Conservation (phyloP, 2,329 filamentous ascomycete genomes). For the Lasiodiplodia gonubiensis region DNA sequence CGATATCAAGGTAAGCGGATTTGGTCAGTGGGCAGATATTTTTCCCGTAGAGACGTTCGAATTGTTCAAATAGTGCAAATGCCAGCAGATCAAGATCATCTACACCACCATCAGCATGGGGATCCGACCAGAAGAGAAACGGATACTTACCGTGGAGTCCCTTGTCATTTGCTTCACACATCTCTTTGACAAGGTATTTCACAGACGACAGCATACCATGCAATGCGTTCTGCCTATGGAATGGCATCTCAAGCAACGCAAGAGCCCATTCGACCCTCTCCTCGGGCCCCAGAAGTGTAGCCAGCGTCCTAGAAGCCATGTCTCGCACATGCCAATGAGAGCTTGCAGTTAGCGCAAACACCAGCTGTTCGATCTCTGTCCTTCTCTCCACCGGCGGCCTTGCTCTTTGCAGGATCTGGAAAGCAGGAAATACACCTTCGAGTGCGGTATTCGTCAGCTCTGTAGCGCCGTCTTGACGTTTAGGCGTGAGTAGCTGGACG, state of each 20-base stretch:
- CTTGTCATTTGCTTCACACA: neutral
- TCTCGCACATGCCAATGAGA: conserved; percentile 81
- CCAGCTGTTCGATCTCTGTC: conserved; percentile 61
- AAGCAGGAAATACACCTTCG: conserved; percentile 79
- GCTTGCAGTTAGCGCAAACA: conserved; percentile 69
- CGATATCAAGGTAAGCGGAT: conserved; percentile 46
- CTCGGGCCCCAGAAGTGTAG: conserved; percentile 40
- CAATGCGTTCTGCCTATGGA: conserved; percentile 35
- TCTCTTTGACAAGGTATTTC: conserved; percentile 41
- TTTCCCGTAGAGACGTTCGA: conserved; percentile 32
- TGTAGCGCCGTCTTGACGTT: neutral
- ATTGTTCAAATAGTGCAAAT: conserved; percentile 33
- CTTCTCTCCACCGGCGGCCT: conserved; percentile 66
- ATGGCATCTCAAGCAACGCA: conserved; percentile 32
- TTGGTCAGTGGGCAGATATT: conserved; percentile 42
- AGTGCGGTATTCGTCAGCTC: conserved; percentile 41
- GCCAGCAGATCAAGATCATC: conserved; percentile 34
- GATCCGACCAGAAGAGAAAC: neutral
- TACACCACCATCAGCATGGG: neutral
- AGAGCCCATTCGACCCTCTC: conserved; percentile 37
- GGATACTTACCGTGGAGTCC: conserved; percentile 1
- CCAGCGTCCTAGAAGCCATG: conserved; percentile 75
- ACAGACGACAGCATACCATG: conserved; percentile 42
- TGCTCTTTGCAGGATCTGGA: conserved; percentile 79
- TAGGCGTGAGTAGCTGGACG: conserved; percentile 60